These are phyloP conservation scores for Psilocybe cubensis DNA, from an alignment of 768 basidiomycete species.

Conservation along the genomic window DNA sequence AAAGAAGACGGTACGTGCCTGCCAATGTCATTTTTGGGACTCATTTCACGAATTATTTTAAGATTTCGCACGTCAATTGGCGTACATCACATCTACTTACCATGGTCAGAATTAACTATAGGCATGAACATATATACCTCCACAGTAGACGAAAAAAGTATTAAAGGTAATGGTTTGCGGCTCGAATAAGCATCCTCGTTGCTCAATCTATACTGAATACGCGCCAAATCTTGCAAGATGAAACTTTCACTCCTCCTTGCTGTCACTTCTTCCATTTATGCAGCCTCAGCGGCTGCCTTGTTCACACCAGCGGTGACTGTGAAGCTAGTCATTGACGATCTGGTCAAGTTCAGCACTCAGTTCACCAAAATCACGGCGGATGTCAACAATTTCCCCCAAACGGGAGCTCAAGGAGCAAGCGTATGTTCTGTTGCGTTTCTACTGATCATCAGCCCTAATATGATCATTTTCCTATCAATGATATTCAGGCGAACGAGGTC, in stretches of 20 bases:
- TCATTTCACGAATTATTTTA: no score
- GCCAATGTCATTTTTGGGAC: no score
- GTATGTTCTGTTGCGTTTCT: neutral
- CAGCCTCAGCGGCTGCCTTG: neutral
- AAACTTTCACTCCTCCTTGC: neutral
- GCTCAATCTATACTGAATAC: neutral
- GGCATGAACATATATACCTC: no score
- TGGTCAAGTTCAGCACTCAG: neutral
- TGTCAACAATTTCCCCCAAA: neutral
- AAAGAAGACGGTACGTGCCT: no score
- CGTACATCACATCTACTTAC: no score
- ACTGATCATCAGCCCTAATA: no score
- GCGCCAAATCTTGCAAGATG: neutral
- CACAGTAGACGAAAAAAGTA: no score
- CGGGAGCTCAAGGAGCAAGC: neutral
- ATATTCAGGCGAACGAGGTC: neutral
- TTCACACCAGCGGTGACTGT: neutral
- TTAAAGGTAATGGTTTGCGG: neutral
- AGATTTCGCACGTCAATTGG: no score
- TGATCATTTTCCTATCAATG: neutral
- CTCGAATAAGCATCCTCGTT: neutral
- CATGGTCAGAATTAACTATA: no score
- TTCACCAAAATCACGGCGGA: neutral
- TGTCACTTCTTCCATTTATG: neutral
- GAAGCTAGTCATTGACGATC: neutral